phyloP scores from a whole-genome alignment of 169 alveolate genomes.

The Neospora caninum region DNA sequence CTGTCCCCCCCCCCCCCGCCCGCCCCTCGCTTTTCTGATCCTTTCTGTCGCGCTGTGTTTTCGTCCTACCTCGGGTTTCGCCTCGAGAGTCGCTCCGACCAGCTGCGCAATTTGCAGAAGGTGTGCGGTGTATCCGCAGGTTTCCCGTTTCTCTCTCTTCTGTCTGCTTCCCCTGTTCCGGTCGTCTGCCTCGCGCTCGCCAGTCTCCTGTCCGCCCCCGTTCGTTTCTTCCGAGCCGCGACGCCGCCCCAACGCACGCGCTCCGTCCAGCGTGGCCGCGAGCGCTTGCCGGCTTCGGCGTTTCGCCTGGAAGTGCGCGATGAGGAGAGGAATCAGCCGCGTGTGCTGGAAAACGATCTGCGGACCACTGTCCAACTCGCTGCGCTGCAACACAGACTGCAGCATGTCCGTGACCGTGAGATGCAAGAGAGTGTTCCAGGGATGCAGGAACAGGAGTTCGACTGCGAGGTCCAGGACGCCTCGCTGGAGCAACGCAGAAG shows the following conservation, averaged over 20 bases:
- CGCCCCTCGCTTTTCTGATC: too few species aligned
- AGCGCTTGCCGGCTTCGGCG: background rate
- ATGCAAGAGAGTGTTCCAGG: conserved; percentile 40
- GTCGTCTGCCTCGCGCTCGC: background rate
- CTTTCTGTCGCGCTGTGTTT: too few species aligned
- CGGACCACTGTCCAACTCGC: background rate
- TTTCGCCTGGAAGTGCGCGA: background rate
- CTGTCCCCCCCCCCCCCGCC: too few species aligned
- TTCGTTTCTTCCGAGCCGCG: background rate
- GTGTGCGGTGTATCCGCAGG: conserved; percentile 30
- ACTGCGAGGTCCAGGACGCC: conserved; percentile 21
- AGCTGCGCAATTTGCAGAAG: background rate
- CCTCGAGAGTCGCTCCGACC: background rate
- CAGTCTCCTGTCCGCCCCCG: background rate
- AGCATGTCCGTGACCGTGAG: conserved; percentile 23
- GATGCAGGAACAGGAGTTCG: conserved; percentile 13
- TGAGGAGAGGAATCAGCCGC: background rate
- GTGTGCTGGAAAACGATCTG: background rate
- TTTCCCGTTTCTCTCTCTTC: background rate
- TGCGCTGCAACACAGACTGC: conserved; percentile 12
- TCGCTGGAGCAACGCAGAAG: background rate
- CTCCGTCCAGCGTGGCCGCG: too few species aligned
- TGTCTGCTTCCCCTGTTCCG: background rate
- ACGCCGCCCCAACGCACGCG: background rate
- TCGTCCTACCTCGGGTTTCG: background rate